Conservation (phyloP, 306 rosid genomes). For the Cucurbita maxima region DNA sequence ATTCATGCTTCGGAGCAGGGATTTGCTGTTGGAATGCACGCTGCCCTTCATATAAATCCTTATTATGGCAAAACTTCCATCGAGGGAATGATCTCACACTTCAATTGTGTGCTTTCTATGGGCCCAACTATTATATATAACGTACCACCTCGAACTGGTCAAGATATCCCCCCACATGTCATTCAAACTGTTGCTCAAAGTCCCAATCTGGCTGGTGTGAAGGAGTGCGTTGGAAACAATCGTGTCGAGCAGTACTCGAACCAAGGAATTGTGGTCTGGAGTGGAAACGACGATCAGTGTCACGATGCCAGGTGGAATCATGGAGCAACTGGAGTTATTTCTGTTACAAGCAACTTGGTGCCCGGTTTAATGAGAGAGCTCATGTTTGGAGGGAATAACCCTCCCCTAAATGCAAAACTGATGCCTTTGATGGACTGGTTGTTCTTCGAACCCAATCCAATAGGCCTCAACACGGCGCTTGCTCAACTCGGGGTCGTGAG, state of each 20-base stretch:
- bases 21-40: conserved; percentile 98
- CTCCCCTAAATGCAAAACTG: conserved; percentile 44
- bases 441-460: conserved; percentile 80
- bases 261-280: conserved; percentile 66
- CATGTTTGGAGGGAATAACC: conserved; percentile 56
- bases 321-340: conserved; percentile 88
- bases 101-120: conserved; percentile 60
- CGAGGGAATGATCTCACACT: conserved; percentile 67
- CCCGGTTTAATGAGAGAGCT: conserved; percentile 74
- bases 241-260: conserved; percentile 47
- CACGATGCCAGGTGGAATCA: conserved; percentile 85
- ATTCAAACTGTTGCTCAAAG: conserved; percentile 41
- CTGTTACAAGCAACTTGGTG: conserved; percentile 76
- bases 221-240: conserved; percentile 83
- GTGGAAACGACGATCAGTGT: conserved; percentile 87
- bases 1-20: conserved; percentile 95
- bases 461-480: conserved; percentile 79
- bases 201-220: conserved; percentile 68
- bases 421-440: conserved; percentile 76
- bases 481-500: conserved; percentile 92
- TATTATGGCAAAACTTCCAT: conserved; percentile 86
- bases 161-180: conserved; percentile 79
- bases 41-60: conserved; percentile 93
- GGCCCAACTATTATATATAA: conserved; percentile 87
- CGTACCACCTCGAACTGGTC: conserved; percentile 89